Evolutionary conservation across 1,284 basidiomycete genomes (phyloP).

Genomic region (Ustanciosporium gigantosporum): DNA sequence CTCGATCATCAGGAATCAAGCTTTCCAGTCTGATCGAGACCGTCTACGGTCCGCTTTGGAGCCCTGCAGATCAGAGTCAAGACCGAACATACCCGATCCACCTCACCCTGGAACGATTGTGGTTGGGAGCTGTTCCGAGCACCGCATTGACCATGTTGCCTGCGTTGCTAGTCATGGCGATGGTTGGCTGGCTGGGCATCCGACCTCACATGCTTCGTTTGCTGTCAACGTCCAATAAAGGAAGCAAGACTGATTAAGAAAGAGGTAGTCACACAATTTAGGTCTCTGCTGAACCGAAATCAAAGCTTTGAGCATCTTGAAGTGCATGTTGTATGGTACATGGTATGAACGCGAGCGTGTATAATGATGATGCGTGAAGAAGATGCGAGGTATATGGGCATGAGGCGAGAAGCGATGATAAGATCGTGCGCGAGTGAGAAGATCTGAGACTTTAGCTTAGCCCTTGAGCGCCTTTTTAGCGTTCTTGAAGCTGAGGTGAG

Average conservation of each 20-base stretch:
- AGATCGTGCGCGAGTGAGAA: no score
- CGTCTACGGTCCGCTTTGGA: slow-evolving; percentile 4
- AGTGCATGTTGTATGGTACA: no score
- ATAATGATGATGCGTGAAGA: not conserved
- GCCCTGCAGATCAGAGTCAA: not conserved
- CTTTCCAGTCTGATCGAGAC: slow-evolving; percentile 1
- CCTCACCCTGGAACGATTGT: slow-evolving; percentile 1
- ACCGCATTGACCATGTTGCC: not conserved
- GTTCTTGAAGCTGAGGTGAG: slow-evolving; percentile 60
- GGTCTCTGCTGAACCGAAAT: no score
- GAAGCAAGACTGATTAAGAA: not conserved
- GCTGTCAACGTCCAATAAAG: not conserved
- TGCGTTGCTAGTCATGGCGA: not conserved
- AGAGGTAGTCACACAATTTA: no score
- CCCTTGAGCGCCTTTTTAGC: slow-evolving; percentile 30
- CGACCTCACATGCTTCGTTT: not conserved
- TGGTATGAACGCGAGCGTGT: no score
- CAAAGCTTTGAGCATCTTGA: no score
- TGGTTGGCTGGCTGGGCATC: not conserved
- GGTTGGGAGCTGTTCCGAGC: not conserved
- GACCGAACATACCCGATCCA: slow-evolving; percentile 1
- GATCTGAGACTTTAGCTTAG: slow-evolving; percentile 1
- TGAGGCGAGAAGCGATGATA: no score
- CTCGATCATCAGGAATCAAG: not conserved
- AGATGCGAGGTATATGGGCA: no score